A percentile compares a stretch with the other conserved stretches of the same genome.
Conservation (phyloP, 2,329 filamentous ascomycete genomes). For the Coniochaeta hoffmannii region DNA sequence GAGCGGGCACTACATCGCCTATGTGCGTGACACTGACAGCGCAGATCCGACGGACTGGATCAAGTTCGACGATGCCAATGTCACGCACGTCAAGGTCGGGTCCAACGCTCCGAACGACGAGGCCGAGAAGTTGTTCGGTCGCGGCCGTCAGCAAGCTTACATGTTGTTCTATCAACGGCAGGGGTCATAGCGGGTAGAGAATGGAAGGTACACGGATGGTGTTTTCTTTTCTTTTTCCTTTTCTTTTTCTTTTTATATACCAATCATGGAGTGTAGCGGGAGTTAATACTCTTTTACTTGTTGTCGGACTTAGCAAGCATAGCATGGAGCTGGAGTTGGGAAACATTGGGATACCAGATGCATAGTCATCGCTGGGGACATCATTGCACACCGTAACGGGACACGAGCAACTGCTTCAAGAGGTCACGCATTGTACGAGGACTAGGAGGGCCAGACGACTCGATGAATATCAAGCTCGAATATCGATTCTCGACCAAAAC, state of each 20-base stretch:
- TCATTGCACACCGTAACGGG: not conserved
- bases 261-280: not conserved
- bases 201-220: not conserved
- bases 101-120: slow-evolving; percentile 25
- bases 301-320: not conserved
- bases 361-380: not conserved
- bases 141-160: slow-evolving; percentile 34
- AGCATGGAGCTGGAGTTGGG: not conserved
- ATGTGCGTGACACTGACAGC: slow-evolving; percentile 51
- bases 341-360: not conserved
- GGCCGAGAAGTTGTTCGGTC: slow-evolving; percentile 30
- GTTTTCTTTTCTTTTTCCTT: not conserved
- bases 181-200: not conserved
- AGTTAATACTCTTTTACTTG: not conserved
- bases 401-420: too few species aligned
- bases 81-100: slow-evolving; percentile 33
- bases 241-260: not conserved
- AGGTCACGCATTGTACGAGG: too few species aligned
- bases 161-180: slow-evolving; percentile 32
- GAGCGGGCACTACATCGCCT: slow-evolving; percentile 74
- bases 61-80: slow-evolving; percentile 37
- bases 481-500: not conserved
- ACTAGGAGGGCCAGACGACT: too few species aligned
- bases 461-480: not conserved
- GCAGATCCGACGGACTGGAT: slow-evolving; percentile 39